Base-by-base conservation (phyloP, 371 early-diverging fungal species). In the Rhizopus sp. region DNA sequence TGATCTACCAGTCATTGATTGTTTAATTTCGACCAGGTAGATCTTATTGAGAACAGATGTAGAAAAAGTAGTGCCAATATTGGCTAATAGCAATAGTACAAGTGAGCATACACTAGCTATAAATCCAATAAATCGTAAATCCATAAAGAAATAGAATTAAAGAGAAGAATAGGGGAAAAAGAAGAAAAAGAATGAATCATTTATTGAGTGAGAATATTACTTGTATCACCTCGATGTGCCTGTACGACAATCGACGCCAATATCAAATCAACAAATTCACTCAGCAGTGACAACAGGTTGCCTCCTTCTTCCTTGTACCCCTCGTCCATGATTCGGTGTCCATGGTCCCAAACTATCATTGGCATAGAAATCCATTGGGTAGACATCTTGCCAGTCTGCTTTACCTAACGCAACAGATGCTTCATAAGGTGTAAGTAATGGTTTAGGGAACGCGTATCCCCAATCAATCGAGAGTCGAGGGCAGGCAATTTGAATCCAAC, bases 381-480 rank as follows among this genome's bases (percentile, higher is more conserved):
- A 98, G 7, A 85, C 75, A 5, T 85, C 82, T 62, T 90, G 89
- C 90, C 92, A 96, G 48, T 85, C 83, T 8, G 85, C 75, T 48
- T 88, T 91, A 35, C 73, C 73, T 39, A 98, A 75, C 0, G 86
- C 91, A 38, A 95, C 92, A 0, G 94, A 90, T 8, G 94, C 95
- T 75, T 99, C 99, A 70, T 98, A 99, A 0, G 99, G 97, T 10
- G 93, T 93, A 38, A 99, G 72, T 40, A 99, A 75, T 12, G 99
- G 99, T 64, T 90, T 95, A 3, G 84, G 70, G 73, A 97, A 99
- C 1, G 95, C 90, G 69, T 93, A 93, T 1, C 99, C 99, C 99
- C 99, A 99, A 77, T 99, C 99, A 38, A 99, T 99, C 4, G 96
- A 96, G 41, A 99, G 78, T 17, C 99, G 75, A 35, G 99, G 99